A percentile compares a stretch with the other conserved stretches of the same genome.
Evolutionary conservation across 257 asterid genomes (phyloP).

Genomic region (Ophiorrhiza pumila): DNA sequence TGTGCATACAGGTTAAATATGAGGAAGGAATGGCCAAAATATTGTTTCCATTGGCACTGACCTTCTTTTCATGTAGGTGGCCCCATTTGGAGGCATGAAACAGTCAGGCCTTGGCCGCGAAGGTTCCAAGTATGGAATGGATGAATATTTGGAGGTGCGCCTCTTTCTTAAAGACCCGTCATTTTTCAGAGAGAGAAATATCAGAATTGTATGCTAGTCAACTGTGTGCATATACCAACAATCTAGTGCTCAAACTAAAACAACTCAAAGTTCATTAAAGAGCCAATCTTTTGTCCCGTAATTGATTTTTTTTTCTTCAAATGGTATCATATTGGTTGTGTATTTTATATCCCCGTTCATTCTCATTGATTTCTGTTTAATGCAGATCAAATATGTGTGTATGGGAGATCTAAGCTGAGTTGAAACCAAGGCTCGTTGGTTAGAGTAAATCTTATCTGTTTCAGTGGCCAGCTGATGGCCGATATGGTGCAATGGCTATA

Average conservation of each 20-base stretch:
- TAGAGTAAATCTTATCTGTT: neutral
- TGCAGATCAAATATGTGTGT: conserved; percentile 72
- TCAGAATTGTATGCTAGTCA: neutral
- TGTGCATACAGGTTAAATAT: neutral
- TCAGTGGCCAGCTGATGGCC: neutral
- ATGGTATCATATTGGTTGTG: neutral
- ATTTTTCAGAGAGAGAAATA: neutral
- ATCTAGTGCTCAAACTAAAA: neutral
- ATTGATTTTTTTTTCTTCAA: too few species aligned
- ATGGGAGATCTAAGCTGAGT: conserved; percentile 64
- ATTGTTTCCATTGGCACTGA: neutral
- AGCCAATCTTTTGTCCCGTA: neutral
- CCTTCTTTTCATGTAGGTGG: conserved; percentile 49
- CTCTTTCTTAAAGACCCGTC: neutral
- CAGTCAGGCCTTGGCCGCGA: conserved; percentile 98
- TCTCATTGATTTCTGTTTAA: neutral
- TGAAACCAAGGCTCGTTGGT: conserved; percentile 9
- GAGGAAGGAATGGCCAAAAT: neutral
- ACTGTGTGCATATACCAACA: neutral
- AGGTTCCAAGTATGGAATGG: conserved; percentile 96
- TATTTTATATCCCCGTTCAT: neutral
- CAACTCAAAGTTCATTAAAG: neutral
- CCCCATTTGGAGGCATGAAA: conserved; percentile 95
- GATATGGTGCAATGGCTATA: neutral
- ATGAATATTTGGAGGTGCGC: conserved; percentile 82